phyloP scores from a whole-genome alignment of 2,329 filamentous ascomycete species.

The Aspergillus sp. region DNA sequence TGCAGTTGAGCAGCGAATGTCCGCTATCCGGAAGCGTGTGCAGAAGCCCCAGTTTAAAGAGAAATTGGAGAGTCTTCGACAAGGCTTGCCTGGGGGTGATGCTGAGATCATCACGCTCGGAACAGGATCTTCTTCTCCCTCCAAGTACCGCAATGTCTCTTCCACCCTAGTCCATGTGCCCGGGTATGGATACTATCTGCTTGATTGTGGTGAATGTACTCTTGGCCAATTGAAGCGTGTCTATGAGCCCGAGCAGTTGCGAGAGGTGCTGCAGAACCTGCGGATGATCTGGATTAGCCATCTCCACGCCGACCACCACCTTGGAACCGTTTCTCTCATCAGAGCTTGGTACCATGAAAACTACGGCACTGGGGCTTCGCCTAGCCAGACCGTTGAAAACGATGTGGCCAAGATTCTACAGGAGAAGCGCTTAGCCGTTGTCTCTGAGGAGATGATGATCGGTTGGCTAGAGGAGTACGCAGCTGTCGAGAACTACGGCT shows the following conservation, averaged over 20 bases:
- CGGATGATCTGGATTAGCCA: constrained; percentile 90
- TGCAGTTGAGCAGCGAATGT: constrained; percentile 25
- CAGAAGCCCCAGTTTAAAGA: constrained; percentile 26
- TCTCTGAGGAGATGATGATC: constrained; percentile 68
- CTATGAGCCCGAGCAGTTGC: constrained; percentile 61
- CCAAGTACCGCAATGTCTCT: constrained; percentile 93
- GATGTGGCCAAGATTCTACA: constrained; percentile 33
- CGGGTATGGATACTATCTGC: constrained; percentile 77
- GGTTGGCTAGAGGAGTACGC: constrained; percentile 76
- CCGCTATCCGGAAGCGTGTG: constrained; percentile 20
- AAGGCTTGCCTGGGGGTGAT: constrained; percentile 67
- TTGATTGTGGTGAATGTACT: constrained; percentile 91
- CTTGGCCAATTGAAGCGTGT: constrained; percentile 78
- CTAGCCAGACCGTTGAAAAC: constrained; percentile 36
- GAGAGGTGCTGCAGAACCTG: constrained; percentile 70
- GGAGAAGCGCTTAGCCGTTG: constrained; percentile 54
- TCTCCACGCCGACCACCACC: constrained; percentile 91
- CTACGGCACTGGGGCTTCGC: constrained; percentile 33
- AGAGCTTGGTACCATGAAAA: constrained; percentile 68
- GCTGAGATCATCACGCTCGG: constrained; percentile 82
- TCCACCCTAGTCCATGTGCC: constrained; percentile 80
- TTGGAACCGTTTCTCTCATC: constrained; percentile 78
- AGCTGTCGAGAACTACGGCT: constrained; percentile 71
- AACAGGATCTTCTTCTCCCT: constrained; percentile 84
- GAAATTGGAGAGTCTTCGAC: constrained; percentile 43